Conservation (phyloP, 1,284 basidiomycete genomes). For the Uromyces viciae-fabae region DNA sequence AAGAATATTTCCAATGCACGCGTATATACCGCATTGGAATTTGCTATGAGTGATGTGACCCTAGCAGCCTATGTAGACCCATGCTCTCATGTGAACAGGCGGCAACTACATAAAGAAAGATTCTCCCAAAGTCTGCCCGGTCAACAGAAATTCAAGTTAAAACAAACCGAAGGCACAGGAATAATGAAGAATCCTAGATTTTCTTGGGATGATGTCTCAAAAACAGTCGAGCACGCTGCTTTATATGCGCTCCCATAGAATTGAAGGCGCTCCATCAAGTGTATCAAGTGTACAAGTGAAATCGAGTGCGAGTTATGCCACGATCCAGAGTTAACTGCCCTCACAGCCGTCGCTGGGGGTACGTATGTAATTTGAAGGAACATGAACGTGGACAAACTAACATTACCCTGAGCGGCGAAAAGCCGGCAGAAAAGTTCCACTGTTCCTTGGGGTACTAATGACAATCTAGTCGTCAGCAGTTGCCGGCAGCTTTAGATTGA, state of each 20-base stretch:
- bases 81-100: neutral
- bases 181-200: slow-evolving; percentile 1
- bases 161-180: neutral
- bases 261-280: neutral
- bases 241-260: slow-evolving; percentile 11
- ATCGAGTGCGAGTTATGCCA: neutral
- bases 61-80: neutral
- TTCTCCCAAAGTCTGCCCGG: slow-evolving; percentile 1
- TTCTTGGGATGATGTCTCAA: neutral
- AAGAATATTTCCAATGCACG: neutral
- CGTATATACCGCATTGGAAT: neutral
- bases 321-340: neutral
- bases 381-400: neutral
- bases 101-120: neutral
- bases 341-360: neutral
- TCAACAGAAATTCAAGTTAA: neutral
- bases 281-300: neutral
- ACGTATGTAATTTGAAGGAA: slow-evolving; percentile 27
- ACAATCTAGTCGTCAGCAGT: neutral
- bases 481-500: neutral
- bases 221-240: slow-evolving; percentile 13
- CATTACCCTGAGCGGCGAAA: slow-evolving; percentile 9
- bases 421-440: too few relatives aligned
- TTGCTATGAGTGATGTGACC: neutral
- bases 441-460: too few relatives aligned